These are phyloP conservation scores for Backusella macrospora DNA, from an alignment of 192 early-diverging fungal species.

Conservation along the genomic window DNA sequence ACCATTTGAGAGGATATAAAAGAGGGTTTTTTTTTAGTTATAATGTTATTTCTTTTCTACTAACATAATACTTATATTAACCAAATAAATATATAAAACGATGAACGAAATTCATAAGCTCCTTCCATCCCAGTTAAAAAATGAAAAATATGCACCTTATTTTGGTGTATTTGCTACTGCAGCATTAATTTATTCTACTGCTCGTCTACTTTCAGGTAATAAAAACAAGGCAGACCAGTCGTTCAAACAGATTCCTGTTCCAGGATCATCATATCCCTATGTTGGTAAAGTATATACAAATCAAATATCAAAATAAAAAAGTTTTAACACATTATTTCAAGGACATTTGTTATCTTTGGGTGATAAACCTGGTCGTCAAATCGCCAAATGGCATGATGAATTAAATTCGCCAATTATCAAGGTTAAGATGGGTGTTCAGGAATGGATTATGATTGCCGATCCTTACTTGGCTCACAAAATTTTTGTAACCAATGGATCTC, in stretches of 20 bases:
- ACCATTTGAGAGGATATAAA: too few relatives aligned
- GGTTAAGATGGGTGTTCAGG: constrained; percentile 11
- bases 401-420: constrained; percentile 7
- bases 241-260: constrained; percentile 4
- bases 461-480: constrained; percentile 16
- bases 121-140: background rate
- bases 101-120: background rate
- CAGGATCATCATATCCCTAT: constrained; percentile 6
- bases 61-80: background rate
- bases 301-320: background rate
- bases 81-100: background rate
- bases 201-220: background rate
- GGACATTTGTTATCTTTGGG: constrained; percentile 20
- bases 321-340: background rate
- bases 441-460: constrained; percentile 8
- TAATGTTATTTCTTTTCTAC: too few relatives aligned
- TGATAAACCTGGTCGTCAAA: background rate
- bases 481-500: background rate
- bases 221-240: background rate
- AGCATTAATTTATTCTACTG: background rate
- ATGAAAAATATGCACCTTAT: background rate
- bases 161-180: background rate
- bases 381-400: constrained; percentile 17
- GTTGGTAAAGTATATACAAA: constrained; percentile 1
- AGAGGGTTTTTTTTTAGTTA: too few relatives aligned